These are phyloP conservation scores for Trichoderma semiorbis DNA, from an alignment of 2,329 filamentous ascomycete genomes.

Conservation along the genomic window DNA sequence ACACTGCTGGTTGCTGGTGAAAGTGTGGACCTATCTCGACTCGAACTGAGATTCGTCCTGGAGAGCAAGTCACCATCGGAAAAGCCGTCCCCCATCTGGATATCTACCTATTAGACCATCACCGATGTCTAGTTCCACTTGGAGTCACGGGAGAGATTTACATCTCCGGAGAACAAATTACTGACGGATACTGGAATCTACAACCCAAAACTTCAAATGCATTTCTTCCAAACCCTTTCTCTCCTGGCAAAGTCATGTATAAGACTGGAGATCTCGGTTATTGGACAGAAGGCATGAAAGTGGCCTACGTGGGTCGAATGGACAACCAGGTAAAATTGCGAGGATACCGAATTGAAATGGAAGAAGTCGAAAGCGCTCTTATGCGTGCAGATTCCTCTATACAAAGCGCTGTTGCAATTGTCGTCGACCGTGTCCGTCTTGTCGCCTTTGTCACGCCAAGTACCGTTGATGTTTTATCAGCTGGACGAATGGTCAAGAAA, in stretches of 20 bases:
- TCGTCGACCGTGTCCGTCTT: not conserved
- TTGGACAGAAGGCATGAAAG: not conserved
- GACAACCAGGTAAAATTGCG: not conserved
- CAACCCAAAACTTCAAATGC: not conserved
- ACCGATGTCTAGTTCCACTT: not conserved
- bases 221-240: not conserved
- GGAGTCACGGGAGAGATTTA: not conserved
- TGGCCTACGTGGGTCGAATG: not conserved
- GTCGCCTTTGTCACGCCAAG: not conserved
- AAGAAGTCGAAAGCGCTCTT: not conserved
- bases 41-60: not conserved
- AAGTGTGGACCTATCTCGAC: not conserved
- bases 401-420: not conserved
- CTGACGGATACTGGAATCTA: not conserved
- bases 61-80: not conserved
- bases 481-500: not conserved
- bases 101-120: not conserved
- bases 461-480: not conserved
- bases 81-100: not conserved
- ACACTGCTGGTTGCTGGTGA: not conserved
- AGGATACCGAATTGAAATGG: not conserved
- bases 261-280: not conserved
- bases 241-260: not conserved
- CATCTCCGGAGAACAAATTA: not conserved
- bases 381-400: not conserved